Evolutionary conservation across 306 rosid genomes (phyloP), one percentile per base, ranked within the genome.

Genomic region (Urtica urens): DNA sequence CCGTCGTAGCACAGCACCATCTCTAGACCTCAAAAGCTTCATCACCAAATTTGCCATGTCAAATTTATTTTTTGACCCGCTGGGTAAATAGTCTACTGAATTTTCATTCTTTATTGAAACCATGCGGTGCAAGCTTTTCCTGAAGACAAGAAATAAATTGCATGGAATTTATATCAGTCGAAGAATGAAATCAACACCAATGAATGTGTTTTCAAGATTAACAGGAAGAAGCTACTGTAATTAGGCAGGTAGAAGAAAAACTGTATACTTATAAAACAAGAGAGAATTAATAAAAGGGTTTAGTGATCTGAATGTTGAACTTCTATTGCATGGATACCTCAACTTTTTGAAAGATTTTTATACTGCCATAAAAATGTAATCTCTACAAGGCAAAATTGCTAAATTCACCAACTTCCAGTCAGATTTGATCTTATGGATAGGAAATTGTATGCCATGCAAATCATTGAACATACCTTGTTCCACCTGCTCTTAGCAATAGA

Each of bases 1-100:
- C 68, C 97, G 79, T 77, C 97, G 76, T 49, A 90, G 78, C 71
- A 69, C 86, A 31, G 65, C 72, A 33, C 97, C 97, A 28, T 90
- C 92, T 58, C 77, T 79, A 47, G 97, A 90, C 27, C 79, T 76
- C 57, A 90, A 66, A 59, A 90, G 73, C 75, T 66, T 77, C 72
- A 85, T 58, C 55, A 90, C 58, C 62, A 90, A 78, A 46, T 69
- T 70, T 8, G 88, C 90, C 66, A 74, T 47, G 33, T 81, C 90
- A 54, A 70, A 60, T 22, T 50, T 65, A 60, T 66, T 67, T 44
- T 62, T 29, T 34, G 68, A 58, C 43, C 59, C 73, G 28, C 25
- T 59, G 30, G 78, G 59, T 55, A 53, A 44, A 46, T 46, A 58
- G 46, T 64, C 71, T 23, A 1, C 4, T 60, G 80, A 60, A 26